Evolutionary conservation across 2,329 filamentous ascomycete genomes (phyloP).

Genomic region (Neospermospora avenae): DNA sequence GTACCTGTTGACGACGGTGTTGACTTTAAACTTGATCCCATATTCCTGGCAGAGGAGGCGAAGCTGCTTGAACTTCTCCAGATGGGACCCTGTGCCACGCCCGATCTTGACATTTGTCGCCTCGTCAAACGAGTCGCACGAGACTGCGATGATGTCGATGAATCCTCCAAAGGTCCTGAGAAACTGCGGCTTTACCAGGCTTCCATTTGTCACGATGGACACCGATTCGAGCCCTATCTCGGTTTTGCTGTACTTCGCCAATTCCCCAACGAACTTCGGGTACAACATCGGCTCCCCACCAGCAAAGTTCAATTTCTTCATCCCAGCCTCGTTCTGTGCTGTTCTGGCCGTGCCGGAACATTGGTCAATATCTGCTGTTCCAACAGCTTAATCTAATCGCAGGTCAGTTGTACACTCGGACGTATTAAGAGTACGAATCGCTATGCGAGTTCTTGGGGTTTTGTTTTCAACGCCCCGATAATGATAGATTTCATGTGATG

Average conservation of each 20-base stretch:
- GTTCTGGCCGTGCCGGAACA: too few relatives aligned
- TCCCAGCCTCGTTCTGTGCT: slow-evolving; percentile 47
- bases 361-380: too few relatives aligned
- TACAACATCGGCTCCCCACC: slow-evolving; percentile 55
- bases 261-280: slow-evolving; percentile 40
- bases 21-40: slow-evolving; percentile 54
- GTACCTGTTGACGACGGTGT: slow-evolving; percentile 42
- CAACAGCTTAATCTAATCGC: too few relatives aligned
- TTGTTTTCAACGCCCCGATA: too few relatives aligned
- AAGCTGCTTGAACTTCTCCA: slow-evolving; percentile 43
- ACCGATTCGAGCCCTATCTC: slow-evolving; percentile 48
- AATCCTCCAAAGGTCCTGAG: slow-evolving; percentile 41
- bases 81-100: slow-evolving; percentile 46
- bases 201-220: slow-evolving; percentile 53
- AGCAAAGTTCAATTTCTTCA: slow-evolving; percentile 54
- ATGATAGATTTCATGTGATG: too few relatives aligned
- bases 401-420: too few relatives aligned
- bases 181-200: slow-evolving; percentile 43
- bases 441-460: too few relatives aligned
- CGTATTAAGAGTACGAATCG: too few relatives aligned
- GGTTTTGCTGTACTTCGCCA: slow-evolving; percentile 48
- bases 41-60: slow-evolving; percentile 44
- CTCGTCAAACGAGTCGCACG: slow-evolving; percentile 52
- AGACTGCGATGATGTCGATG: slow-evolving; percentile 53
- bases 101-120: slow-evolving; percentile 50